These are phyloP conservation scores for Royoungia palumana DNA, from an alignment of 768 basidiomycete species.

Conservation along the genomic window DNA sequence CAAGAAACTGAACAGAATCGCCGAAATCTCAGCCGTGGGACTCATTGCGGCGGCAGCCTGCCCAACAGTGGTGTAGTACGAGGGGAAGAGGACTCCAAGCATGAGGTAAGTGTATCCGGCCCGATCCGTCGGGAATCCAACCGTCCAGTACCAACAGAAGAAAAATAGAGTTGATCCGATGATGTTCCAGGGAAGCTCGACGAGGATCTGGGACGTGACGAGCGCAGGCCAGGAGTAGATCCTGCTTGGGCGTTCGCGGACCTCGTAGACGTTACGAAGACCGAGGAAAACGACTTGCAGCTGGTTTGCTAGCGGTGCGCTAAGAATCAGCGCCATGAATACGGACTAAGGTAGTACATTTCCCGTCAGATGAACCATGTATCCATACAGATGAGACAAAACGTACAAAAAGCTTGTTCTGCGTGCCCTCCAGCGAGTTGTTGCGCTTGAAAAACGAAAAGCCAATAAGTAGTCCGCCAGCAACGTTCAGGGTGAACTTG, in stretches of 20 bases:
- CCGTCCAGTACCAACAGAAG: constrained; percentile 69
- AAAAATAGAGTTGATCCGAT: constrained; percentile 56
- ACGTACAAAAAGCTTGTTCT: constrained; percentile 64
- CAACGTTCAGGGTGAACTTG: constrained; percentile 52
- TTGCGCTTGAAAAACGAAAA: constrained; percentile 63
- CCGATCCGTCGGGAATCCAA: constrained; percentile 52
- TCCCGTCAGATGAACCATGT: not conserved
- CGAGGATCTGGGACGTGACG: constrained; percentile 50
- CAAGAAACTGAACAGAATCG: constrained; percentile 52
- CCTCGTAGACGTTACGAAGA: constrained; percentile 60
- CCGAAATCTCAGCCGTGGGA: constrained; percentile 57
- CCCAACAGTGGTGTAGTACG: constrained; percentile 61
- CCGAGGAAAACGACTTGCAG: constrained; percentile 59
- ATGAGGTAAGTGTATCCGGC: constrained; percentile 61
- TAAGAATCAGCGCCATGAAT: constrained; percentile 52
- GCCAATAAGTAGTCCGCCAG: constrained; percentile 53
- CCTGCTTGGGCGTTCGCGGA: constrained; percentile 60
- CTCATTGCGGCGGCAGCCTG: constrained; percentile 61
- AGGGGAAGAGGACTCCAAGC: constrained; percentile 50
- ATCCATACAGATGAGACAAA: constrained; percentile 7
- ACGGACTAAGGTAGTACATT: constrained; percentile 37
- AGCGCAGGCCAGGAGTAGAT: constrained; percentile 67
- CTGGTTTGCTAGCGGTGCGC: constrained; percentile 57
- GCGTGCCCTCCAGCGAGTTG: constrained; percentile 52
- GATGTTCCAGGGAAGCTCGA: constrained; percentile 63